Evolutionary conservation across 495 filamentous ascomycete species (phyloP).

Genomic region (Alectoria sarmentosa): DNA sequence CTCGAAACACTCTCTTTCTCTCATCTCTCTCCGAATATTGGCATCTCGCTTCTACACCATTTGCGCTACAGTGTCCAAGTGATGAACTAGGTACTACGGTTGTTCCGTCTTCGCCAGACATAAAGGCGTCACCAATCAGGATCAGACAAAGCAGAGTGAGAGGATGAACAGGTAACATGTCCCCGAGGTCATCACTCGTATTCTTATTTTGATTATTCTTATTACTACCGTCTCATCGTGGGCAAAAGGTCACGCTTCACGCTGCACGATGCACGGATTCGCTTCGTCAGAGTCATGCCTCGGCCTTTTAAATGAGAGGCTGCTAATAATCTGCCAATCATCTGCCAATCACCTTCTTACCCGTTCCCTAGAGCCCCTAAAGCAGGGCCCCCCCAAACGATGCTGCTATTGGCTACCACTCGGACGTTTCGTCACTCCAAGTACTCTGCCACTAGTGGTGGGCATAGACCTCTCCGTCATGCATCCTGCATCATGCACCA

Average conservation of each 20-base stretch:
- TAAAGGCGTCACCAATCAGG: neutral
- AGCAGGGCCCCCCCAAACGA: neutral
- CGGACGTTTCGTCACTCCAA: constrained; percentile 6
- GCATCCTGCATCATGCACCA: constrained; percentile 18
- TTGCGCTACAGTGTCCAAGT: neutral
- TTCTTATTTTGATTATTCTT: too few species aligned
- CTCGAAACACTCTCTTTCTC: neutral
- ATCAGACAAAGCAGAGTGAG: neutral
- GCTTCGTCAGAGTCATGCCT: neutral
- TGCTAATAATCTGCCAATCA: neutral
- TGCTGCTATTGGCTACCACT: constrained; percentile 12
- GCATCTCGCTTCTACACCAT: neutral
- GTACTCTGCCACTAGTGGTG: constrained; percentile 12
- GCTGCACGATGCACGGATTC: too few species aligned
- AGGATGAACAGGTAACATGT: neutral
- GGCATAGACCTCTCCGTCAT: constrained; percentile 13
- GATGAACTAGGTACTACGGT: neutral
- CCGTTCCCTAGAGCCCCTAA: neutral
- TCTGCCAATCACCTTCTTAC: constrained; percentile 1
- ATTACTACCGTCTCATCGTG: neutral
- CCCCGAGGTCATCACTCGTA: neutral
- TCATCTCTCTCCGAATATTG: constrained; percentile 1
- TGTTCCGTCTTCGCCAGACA: neutral
- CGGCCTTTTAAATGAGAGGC: neutral
- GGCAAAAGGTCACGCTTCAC: constrained; percentile 3